These are phyloP conservation scores for Podaxis sp. DNA, from an alignment of 768 basidiomycete genomes.

Conservation along the genomic window DNA sequence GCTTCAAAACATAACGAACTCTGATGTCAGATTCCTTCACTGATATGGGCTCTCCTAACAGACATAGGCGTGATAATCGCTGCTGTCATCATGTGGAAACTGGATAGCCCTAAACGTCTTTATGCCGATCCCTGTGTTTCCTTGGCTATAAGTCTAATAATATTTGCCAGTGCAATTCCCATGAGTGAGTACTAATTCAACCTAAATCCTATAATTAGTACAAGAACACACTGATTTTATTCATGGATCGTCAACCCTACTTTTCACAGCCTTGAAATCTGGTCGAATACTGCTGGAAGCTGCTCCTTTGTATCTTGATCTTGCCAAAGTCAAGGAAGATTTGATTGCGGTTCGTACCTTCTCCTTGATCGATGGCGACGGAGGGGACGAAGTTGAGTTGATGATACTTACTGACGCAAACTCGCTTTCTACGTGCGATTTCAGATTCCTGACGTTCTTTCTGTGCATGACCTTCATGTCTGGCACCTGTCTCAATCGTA, in stretches of 20 bases:
- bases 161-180: constrained; percentile 51
- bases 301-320: constrained; percentile 46
- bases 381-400: not conserved
- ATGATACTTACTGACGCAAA: not conserved
- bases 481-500: constrained; percentile 58
- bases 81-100: constrained; percentile 48
- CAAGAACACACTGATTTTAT: not conserved
- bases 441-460: constrained; percentile 44
- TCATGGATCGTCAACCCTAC: not conserved
- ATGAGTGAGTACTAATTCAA: constrained; percentile 35
- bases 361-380: constrained; percentile 6
- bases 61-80: constrained; percentile 56
- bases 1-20: constrained; percentile 16
- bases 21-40: constrained; percentile 5
- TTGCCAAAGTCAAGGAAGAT: constrained; percentile 47
- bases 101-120: constrained; percentile 35
- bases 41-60: constrained; percentile 18
- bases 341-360: constrained; percentile 36
- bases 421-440: not conserved
- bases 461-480: constrained; percentile 51
- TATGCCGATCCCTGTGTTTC: constrained; percentile 57
- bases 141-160: constrained; percentile 47
- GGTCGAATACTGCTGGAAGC: constrained; percentile 53
- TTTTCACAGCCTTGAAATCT: constrained; percentile 37
- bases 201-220: not conserved